A percentile compares a stretch with the other conserved stretches of the same genome.
phyloP scores from a whole-genome alignment of 2,329 filamentous ascomycete genomes.

The Pyrenochaeta sp. region DNA sequence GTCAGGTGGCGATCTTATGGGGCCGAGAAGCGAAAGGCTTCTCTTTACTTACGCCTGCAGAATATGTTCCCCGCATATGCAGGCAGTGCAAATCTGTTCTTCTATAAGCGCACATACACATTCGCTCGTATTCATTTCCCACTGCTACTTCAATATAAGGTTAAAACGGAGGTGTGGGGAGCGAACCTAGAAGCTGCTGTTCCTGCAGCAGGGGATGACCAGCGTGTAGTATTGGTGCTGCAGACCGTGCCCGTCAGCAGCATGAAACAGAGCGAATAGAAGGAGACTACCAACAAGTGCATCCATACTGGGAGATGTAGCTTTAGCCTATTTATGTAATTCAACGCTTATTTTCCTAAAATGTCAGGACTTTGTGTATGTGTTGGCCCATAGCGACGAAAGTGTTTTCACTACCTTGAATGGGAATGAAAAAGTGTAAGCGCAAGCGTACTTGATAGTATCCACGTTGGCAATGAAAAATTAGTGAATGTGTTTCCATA shows the following conservation, averaged over 20 bases:
- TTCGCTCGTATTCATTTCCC: conserved; percentile 3
- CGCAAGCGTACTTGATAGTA: too few species aligned
- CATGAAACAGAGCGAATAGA: conserved; percentile 11
- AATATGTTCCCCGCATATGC: conserved; percentile 3
- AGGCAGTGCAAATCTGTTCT: background rate
- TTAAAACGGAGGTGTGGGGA: conserved; percentile 7
- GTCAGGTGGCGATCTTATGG: background rate
- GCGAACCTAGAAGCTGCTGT: conserved; percentile 1
- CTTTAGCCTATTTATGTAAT: conserved; percentile 15
- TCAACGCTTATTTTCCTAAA: too few species aligned
- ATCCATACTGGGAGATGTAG: background rate
- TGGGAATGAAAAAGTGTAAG: too few species aligned
- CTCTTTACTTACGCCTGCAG: background rate
- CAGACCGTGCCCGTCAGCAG: conserved; percentile 7
- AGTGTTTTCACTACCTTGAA: too few species aligned
- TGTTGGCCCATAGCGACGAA: too few species aligned
- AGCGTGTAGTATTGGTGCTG: conserved; percentile 4
- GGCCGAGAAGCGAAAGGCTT: background rate
- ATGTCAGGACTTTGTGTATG: too few species aligned
- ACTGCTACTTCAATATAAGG: conserved; percentile 10
- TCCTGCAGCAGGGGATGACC: conserved; percentile 10
- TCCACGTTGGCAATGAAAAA: too few species aligned
- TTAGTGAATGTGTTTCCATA: too few species aligned
- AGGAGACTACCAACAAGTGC: background rate
- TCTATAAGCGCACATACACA: background rate